Evolutionary conservation across 106 monocot genomes (phyloP).

Genomic region (Platanthera guangdongensis): DNA sequence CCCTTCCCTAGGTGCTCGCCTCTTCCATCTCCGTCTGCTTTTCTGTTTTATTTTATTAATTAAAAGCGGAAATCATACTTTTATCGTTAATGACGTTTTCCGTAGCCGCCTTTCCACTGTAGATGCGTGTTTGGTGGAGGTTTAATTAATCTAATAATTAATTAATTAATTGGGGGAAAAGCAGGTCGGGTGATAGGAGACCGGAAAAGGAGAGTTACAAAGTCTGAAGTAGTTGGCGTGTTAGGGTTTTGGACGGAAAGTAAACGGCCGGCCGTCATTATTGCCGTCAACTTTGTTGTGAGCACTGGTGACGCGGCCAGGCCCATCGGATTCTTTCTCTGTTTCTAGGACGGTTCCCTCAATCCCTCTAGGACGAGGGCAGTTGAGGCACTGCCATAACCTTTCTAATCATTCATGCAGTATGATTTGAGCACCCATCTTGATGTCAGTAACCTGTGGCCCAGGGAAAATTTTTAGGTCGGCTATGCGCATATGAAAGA

Average conservation of each 20-base stretch:
- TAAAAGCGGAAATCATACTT: neutral
- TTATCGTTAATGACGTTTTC: neutral
- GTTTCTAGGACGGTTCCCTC: too few species aligned
- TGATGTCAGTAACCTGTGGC: too few species aligned
- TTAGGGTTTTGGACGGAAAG: neutral
- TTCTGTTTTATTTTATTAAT: neutral
- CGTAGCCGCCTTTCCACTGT: neutral
- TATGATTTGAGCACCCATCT: too few species aligned
- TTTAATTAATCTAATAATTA: neutral
- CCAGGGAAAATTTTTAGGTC: too few species aligned
- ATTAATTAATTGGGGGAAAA: neutral
- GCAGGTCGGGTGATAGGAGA: neutral
- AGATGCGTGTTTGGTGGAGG: neutral
- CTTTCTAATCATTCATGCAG: too few species aligned
- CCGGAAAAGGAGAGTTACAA: neutral
- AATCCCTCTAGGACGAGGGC: too few species aligned
- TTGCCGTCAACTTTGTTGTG: too few species aligned
- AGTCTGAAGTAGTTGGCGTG: neutral
- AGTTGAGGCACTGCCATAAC: too few species aligned
- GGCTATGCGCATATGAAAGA: too few species aligned
- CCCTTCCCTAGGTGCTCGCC: slow-evolving; percentile 14
- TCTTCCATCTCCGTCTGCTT: neutral
- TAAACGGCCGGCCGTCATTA: too few species aligned
- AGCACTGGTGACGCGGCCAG: too few species aligned
- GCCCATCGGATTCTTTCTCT: too few species aligned